Percentiles rank a stretch among this genome's conserved stretches.
phyloP scores from a whole-genome alignment of 75 land plant genomes.

The Chamaecyparis obtusa region DNA sequence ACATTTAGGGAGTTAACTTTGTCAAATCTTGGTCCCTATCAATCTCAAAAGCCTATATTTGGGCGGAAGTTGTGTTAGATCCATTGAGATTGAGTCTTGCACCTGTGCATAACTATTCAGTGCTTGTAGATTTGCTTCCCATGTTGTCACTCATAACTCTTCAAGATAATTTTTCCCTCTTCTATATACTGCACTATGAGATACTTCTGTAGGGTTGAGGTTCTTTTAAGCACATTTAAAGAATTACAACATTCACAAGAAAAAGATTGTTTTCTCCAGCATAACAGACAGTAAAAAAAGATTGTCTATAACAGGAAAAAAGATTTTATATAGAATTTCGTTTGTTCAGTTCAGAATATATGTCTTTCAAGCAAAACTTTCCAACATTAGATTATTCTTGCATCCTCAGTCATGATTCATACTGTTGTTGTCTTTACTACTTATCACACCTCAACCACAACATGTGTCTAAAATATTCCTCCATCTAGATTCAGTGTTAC shows the following conservation, averaged over 20 bases:
- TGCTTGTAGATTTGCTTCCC: background rate
- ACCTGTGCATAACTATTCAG: background rate
- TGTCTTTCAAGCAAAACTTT: background rate
- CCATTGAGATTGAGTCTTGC: background rate
- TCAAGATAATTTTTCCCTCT: background rate
- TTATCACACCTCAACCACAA: background rate
- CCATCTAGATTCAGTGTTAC: background rate
- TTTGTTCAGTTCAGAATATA: background rate
- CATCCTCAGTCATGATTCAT: background rate
- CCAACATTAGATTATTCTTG: background rate
- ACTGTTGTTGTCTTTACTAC: background rate
- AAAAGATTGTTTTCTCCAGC: background rate
- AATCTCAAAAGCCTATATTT: background rate
- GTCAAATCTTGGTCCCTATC: background rate
- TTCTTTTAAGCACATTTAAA: background rate
- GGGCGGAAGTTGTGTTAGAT: background rate
- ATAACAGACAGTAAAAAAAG: background rate
- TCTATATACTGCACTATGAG: background rate
- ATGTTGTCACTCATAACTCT: background rate
- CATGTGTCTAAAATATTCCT: background rate
- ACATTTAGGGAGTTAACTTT: background rate
- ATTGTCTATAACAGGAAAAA: background rate
- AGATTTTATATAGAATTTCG: background rate
- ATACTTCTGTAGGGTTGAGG: background rate
- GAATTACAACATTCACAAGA: background rate